Evolutionary conservation across 805 yeast genomes (phyloP), one percentile per base, ranked within the genome.

Genomic region (Metschnikowia arizonensis): DNA sequence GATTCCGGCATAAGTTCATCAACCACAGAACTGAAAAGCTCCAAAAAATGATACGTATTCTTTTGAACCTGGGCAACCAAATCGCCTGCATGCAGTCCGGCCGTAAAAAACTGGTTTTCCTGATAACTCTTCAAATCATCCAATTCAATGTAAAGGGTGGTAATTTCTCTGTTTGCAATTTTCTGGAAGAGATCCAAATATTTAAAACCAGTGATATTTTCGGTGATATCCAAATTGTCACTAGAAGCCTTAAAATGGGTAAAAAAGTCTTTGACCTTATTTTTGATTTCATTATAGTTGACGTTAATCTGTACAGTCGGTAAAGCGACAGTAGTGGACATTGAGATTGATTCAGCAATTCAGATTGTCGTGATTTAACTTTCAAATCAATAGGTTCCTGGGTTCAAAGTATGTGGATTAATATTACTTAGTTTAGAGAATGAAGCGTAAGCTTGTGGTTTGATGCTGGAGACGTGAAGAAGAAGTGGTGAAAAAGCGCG

Each of bases 1-100:
- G 98, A 91, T 50, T 74, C 76, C 0, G 99, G 99, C 79, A 91
- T 77, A 47, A 88, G 63, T 40, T 79, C 82, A 65, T 93, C 99
- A 35, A 88, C 78, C 12, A 82, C 82, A 40, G 72, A 68, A 41
- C 88, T 75, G 60, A 95, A 85, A 23, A 93, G 60, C 56, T 91
- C 97, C 19, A 81, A 65, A 59, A 83, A 91, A 56, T 87, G 87
- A 56, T 81, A 72, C 0, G 98, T 80, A 63, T 93, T 93, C 43
- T 79, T 80, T 52, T 74, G 63, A 33, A 93, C 81, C 44, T 78
- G 74, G 42, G 76, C 79, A 24, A 81, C 78, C 42, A 88, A 66
- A 17, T 70, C 57, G 46, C 45, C 43, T 26, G 51, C 49, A 35
- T 50, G 48, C 6, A 58, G 57, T 4, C 34, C 34, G 15, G 42